phyloP scores from a whole-genome alignment of 768 basidiomycete species.

The Psilocybe sp. region DNA sequence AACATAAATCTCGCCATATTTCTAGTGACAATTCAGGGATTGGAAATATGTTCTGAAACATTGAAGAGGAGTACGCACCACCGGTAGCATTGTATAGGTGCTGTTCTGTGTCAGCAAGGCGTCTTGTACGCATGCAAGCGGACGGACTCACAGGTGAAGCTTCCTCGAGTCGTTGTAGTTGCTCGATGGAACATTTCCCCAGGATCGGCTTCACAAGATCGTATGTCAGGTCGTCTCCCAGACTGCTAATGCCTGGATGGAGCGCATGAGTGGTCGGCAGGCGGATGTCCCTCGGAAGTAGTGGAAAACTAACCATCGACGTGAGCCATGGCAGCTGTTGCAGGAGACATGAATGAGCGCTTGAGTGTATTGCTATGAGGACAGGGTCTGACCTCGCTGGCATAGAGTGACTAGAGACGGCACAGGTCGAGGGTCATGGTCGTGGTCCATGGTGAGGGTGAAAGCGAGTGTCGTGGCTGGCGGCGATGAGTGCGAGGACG shows the following conservation, averaged over 20 bases:
- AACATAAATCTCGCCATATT: slow-evolving; percentile 66
- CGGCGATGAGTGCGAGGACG: not conserved
- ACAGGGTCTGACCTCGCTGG: slow-evolving; percentile 57
- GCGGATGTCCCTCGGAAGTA: slow-evolving; percentile 3
- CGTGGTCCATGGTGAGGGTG: slow-evolving; percentile 17
- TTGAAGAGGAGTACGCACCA: slow-evolving; percentile 32
- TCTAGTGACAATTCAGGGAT: slow-evolving; percentile 33
- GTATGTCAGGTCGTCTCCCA: slow-evolving; percentile 64
- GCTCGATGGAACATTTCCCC: slow-evolving; percentile 68
- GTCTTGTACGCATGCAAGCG: not conserved
- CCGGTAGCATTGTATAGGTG: slow-evolving; percentile 53
- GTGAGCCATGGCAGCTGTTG: slow-evolving; percentile 54
- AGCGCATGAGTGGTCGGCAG: not conserved
- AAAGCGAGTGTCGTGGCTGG: not conserved
- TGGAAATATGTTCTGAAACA: slow-evolving; percentile 6
- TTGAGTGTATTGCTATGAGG: not conserved
- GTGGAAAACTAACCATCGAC: slow-evolving; percentile 50
- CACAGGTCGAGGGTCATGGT: slow-evolving; percentile 35
- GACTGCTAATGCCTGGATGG: slow-evolving; percentile 53
- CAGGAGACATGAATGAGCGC: not conserved
- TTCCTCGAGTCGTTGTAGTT: slow-evolving; percentile 65
- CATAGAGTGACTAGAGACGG: slow-evolving; percentile 68
- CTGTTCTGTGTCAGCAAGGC: slow-evolving; percentile 26
- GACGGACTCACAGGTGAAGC: slow-evolving; percentile 58
- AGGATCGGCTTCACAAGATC: slow-evolving; percentile 71